Evolutionary conservation across 164 flowering plant species (phyloP), one percentile per base, ranked within the genome.

Genomic region (Sedum album): DNA sequence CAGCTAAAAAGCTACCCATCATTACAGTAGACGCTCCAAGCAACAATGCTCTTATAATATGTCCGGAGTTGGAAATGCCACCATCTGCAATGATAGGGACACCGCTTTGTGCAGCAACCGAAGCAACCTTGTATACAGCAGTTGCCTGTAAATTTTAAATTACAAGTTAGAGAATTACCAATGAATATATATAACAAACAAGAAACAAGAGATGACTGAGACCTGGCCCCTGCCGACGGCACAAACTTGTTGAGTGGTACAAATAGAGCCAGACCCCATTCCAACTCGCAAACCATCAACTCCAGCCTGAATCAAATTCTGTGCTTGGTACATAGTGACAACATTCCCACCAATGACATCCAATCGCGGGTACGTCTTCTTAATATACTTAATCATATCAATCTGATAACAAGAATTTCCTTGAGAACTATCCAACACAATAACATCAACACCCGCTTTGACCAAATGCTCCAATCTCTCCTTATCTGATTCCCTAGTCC

Each of bases 11-110:
- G 76, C 93, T 82, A 68, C 96, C 96, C 96, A 90, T 90, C 96
- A 90, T 90, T 14, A 90, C 96, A 66, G 93, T 88, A 49, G 96
- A 89, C 57, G 92, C 92, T 13, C 96, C 96, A 14, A 90, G 79
- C 20, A 67, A 68, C 80, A 89, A 75, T 75, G 96, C 97, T 78
- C 88, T 94, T n/a, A 94, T 96, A 69, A 94, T 84, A 76, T 91
- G 98, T 9, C 98, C 98, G 60, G 98, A 91, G 76, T 87, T 86
- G 71, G 89, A 87, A 70, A 94, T 94, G 28, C 98, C 98, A 69
- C 98, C 98, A 79, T 94, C 98, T 48, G 97, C 98, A 77, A 91
- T 94, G 68, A 94, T 83, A 61, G 98, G 98, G 38, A 94, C 81
- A 57, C 88, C 90, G 72, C 80, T 78, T 70, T 79, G 79, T 31